A percentile compares a stretch with the other conserved stretches of the same genome.
These are phyloP conservation scores for Schizonepeta tenuifolia DNA, from an alignment of 257 asterid genomes.

Conservation along the genomic window DNA sequence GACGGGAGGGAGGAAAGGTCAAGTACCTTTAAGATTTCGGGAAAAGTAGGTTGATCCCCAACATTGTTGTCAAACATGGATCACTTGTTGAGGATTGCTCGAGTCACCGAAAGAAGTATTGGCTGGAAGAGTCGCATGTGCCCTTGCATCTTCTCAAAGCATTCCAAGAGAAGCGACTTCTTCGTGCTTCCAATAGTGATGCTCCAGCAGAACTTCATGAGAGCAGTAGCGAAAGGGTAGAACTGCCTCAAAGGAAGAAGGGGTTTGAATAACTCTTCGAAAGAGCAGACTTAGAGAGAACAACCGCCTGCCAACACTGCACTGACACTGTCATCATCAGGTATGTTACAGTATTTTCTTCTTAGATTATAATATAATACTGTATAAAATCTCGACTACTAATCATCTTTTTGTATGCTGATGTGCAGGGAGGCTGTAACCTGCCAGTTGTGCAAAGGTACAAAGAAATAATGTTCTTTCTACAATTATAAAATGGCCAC, in stretches of 20 bases:
- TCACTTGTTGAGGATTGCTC: conserved; percentile 59
- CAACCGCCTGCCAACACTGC: conserved; percentile 68
- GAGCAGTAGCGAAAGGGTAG: conserved; percentile 32
- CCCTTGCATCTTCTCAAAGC: conserved; percentile 80
- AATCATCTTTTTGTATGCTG: conserved; percentile 37
- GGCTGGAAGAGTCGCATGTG: conserved; percentile 81
- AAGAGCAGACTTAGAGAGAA: conserved; percentile 58
- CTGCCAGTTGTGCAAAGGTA: conserved; percentile 77
- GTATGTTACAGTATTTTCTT: conserved; percentile 35
- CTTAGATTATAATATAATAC: too few species aligned
- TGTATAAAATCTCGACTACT: conserved; percentile 28
- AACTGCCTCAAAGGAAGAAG: conserved; percentile 42
- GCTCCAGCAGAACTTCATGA: conserved; percentile 42
- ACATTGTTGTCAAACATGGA: conserved; percentile 69
- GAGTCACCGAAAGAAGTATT: conserved; percentile 65
- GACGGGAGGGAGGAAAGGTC: conserved; percentile 55
- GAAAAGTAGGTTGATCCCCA: conserved; percentile 78
- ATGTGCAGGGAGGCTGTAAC: conserved; percentile 84
- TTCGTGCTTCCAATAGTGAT: conserved; percentile 60
- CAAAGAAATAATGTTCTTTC: too few species aligned
- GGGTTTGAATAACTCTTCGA: conserved; percentile 76
- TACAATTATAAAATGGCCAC: too few species aligned
- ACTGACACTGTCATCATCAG: conserved; percentile 68
- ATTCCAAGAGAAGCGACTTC: conserved; percentile 71
- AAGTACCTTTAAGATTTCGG: conserved; percentile 89